Evolutionary conservation across 2,329 filamentous ascomycete species (phyloP).

Genomic region (Fusarium piperis): DNA sequence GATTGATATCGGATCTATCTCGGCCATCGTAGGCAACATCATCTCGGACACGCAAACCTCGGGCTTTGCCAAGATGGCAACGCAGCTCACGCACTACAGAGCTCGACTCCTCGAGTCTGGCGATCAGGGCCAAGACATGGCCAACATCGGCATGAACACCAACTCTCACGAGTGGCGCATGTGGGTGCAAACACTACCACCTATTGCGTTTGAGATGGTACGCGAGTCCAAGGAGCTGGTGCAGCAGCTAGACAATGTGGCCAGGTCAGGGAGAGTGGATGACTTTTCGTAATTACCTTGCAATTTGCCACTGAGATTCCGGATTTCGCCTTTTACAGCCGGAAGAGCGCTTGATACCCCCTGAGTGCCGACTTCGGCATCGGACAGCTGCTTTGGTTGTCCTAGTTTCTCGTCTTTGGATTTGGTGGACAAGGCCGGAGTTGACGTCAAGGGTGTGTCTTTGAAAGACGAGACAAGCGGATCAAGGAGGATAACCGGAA

Average conservation of each 20-base stretch:
- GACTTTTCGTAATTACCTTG: slow-evolving; percentile 57
- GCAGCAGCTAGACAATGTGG: slow-evolving; percentile 54
- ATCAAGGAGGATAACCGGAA: slow-evolving; percentile 24
- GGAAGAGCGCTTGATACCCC: slow-evolving; percentile 35
- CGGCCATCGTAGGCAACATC: slow-evolving; percentile 75
- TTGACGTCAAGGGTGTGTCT: slow-evolving; percentile 20
- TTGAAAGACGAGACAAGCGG: slow-evolving; percentile 6
- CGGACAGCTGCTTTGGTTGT: slow-evolving; percentile 19
- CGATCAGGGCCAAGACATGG: slow-evolving; percentile 68
- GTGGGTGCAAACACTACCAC: slow-evolving; percentile 78
- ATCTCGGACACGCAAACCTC: slow-evolving; percentile 71
- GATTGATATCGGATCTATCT: slow-evolving; percentile 76
- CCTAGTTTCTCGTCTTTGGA: slow-evolving; percentile 25
- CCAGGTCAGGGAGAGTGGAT: slow-evolving; percentile 47
- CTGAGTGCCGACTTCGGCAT: slow-evolving; percentile 26
- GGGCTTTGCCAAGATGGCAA: slow-evolving; percentile 61
- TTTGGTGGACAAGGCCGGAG: slow-evolving; percentile 20
- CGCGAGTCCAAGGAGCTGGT: slow-evolving; percentile 80
- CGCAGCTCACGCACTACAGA: slow-evolving; percentile 70
- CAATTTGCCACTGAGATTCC: slow-evolving; percentile 18
- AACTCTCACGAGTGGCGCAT: slow-evolving; percentile 67
- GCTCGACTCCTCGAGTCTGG: slow-evolving; percentile 72
- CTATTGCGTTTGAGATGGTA: slow-evolving; percentile 87
- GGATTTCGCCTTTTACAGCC: slow-evolving; percentile 14
- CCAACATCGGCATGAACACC: slow-evolving; percentile 57